Evolutionary conservation across 2,329 filamentous ascomycete genomes (phyloP), one percentile per base, ranked within the genome.

Genomic region (Paracorniculantispora psalliotae): DNA sequence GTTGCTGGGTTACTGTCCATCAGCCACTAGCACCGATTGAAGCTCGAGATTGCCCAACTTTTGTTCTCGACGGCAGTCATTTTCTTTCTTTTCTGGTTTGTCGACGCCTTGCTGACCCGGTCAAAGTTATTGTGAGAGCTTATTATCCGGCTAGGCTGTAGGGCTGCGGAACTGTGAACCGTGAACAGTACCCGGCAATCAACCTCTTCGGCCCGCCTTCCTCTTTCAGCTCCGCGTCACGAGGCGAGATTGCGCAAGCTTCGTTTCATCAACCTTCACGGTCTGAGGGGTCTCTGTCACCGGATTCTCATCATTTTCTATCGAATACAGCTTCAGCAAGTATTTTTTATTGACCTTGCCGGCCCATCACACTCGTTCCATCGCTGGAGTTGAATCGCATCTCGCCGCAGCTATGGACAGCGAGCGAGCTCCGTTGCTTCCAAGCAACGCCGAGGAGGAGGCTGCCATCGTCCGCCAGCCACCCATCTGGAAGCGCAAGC

Each of bases 401-500:
- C 15, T 15, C 28, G n/a, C 17, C 44, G 54, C 33, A 49, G n/a
- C 44, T 37, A 57, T 57, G 55, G 55, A 57, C 26, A 26, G 37
- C 26, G 55, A 57, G 39, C 46, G 55, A 33, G 55, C 55, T 13
- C 55, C 55, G 13, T 33, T 57, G 2, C 35, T 57, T 2, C 46
- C 55, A 23, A 28, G 13, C 46, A 57, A 57, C 47, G 47, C 46
- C 26, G 35, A 50, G 55, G 55, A 57, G 30, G 55, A 23, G 35
- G 47, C 46, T 13, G 47, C 55, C 5, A 15, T 44, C 9, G 21
- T 35, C 25, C 17, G 30, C 19, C 46, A 57, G 55, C 55, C 55
- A 46, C 55, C 55, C 35, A 50, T 51, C 37, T 57, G 55, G 55
- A 51, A 33, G 47, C 46, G 55, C 8, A 57, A 50, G 55, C 46